Base-by-base conservation (phyloP, 768 basidiomycete genomes). In the Auriscalpium microsporum region DNA sequence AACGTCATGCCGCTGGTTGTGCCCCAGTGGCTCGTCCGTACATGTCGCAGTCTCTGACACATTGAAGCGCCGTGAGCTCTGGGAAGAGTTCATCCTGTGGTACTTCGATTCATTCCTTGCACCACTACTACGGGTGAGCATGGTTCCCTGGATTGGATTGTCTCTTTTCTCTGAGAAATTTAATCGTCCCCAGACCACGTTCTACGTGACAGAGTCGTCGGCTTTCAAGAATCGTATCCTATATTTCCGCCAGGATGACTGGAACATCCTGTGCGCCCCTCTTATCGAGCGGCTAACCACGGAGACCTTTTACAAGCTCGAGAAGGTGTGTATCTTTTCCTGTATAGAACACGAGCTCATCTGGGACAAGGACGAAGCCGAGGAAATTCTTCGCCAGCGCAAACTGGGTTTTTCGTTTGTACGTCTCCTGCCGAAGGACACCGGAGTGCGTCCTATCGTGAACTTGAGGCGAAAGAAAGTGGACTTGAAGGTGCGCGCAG, bases 211-310 rank as follows among this genome's bases (percentile, higher is more conserved):
- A 0, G 90, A 98, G 60, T 91, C 94, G 0, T 84, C 87, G 17
- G 87, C 86, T 8, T 91, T 85, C 63, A 78, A 86, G 42, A 88
- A 94, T 57, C 81, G 82, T 45, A 78, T 94, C 1, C 72, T 97
- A 1, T 99, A 94, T 66, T 98, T 96, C 68, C 82, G 91, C 10
- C 93, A 97, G 53, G 92, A 95, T 51, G 94, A 95, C 62, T 99
- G 95, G 96, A 74, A 78, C n/a, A 72, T 69, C 3, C 75, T 97
- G 6, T 94, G 93, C 55, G 72, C 78, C 10, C 96, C 96, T 1
- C 75, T 97, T 28, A 74, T 95, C 10, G 80, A 84, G 57, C 76
- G 82, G n/a, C 76, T 99, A 37, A 81, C 82, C 8, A 65, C 74
- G 8, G 79, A 77, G 7, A 88, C 87, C 0, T 93, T 96, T 65